These are phyloP conservation scores for Orbilia ellipsospora DNA, from an alignment of 2,329 filamentous ascomycete species.

Conservation along the genomic window DNA sequence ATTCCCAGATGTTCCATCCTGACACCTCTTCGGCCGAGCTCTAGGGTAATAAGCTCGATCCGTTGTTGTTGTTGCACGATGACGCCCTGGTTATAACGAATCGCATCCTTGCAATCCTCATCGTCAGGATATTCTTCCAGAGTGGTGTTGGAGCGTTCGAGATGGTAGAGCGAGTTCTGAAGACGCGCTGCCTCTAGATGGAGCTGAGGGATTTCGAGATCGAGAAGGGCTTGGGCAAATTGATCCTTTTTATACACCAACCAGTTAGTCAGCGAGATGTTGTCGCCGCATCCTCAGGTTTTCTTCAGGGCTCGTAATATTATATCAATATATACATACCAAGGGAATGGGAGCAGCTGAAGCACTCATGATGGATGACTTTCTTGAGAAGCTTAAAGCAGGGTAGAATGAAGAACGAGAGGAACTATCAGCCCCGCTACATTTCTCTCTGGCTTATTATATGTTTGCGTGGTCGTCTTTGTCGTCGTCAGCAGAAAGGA, in stretches of 20 bases:
- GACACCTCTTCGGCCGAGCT: conserved; percentile 37
- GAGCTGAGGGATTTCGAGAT: conserved; percentile 58
- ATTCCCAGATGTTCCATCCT: conserved; percentile 40
- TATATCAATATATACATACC: conserved; percentile 30
- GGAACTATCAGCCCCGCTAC: not conserved
- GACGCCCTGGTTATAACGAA: conserved; percentile 41
- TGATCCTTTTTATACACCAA: conserved; percentile 46
- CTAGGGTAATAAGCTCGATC: conserved; percentile 33
- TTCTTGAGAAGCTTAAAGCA: not conserved
- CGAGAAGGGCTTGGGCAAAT: conserved; percentile 56
- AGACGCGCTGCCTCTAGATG: conserved; percentile 58
- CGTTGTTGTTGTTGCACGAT: conserved; percentile 46
- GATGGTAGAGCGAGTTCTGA: conserved; percentile 58
- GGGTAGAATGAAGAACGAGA: not conserved
- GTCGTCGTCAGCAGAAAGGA: not conserved
- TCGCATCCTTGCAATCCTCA: conserved; percentile 51
- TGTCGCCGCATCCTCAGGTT: not conserved
- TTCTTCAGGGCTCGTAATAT: too few relatives aligned
- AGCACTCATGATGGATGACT: conserved; percentile 52
- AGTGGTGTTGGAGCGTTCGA: conserved; percentile 57
- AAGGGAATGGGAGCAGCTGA: conserved; percentile 57
- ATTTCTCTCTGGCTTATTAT: not conserved
- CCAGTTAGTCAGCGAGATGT: not conserved
- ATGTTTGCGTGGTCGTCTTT: not conserved
- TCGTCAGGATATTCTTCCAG: conserved; percentile 51